Percentiles rank a stretch among this genome's conserved stretches.
phyloP scores from a whole-genome alignment of 2,329 filamentous ascomycete species.

The Pseudogymnoascus verrucosus region DNA sequence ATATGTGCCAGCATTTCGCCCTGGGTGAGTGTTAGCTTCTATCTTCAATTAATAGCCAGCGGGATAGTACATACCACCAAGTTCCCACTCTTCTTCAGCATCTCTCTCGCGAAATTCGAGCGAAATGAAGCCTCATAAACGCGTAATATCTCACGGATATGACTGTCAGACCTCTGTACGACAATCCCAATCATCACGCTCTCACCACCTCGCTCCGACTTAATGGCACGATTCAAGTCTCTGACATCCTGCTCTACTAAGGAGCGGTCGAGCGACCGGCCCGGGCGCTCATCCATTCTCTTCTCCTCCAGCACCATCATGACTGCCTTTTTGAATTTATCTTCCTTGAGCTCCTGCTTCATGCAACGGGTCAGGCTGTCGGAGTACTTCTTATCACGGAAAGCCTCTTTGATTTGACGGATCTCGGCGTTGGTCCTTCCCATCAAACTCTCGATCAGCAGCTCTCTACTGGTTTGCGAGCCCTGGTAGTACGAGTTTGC shows the following conservation, averaged over 20 bases:
- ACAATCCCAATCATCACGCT: conserved; percentile 80
- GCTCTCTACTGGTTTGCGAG: conserved; percentile 72
- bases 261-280: conserved; percentile 27
- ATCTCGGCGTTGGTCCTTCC: conserved; percentile 86
- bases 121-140: conserved; percentile 66
- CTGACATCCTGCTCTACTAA: conserved; percentile 65
- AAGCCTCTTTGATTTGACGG: conserved; percentile 74
- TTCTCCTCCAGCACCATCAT: conserved; percentile 74
- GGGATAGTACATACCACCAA: conserved; percentile 65
- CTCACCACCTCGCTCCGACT: conserved; percentile 75
- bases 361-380: conserved; percentile 79
- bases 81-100: conserved; percentile 82
- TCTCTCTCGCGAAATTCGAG: conserved; percentile 79
- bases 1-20: conserved; percentile 92
- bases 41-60: background rate
- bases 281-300: conserved; percentile 63
- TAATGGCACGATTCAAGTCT: conserved; percentile 58
- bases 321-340: conserved; percentile 91
- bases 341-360: conserved; percentile 84
- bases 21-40: conserved; percentile 36
- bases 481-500: conserved; percentile 96
- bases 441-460: conserved; percentile 90
- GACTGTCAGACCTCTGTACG: conserved; percentile 68
- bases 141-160: conserved; percentile 71
- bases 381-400: conserved; percentile 84